These are phyloP conservation scores for Porpolomopsis calyptriformis DNA, from an alignment of 768 basidiomycete genomes.

Conservation along the genomic window DNA sequence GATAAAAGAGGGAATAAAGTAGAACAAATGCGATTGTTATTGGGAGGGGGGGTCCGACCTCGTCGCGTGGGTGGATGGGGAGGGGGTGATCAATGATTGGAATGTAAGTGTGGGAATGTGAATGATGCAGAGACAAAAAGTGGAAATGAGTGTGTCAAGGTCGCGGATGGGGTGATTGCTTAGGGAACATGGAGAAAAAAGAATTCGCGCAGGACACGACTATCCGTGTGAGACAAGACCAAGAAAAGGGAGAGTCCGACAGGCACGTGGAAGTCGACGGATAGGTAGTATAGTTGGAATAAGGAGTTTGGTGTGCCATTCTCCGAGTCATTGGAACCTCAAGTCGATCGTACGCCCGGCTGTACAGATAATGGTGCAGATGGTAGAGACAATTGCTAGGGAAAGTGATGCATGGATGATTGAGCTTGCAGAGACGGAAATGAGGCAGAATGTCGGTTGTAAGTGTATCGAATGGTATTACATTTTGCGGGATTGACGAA, in stretches of 20 bases:
- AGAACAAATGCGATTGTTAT: slow-evolving; percentile 42
- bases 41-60: slow-evolving; percentile 42
- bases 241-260: slow-evolving; percentile 22
- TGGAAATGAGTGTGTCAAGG: slow-evolving; percentile 32
- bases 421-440: slow-evolving; percentile 49
- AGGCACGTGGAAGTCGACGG: slow-evolving; percentile 28
- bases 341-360: slow-evolving; percentile 41
- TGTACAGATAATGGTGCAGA: slow-evolving; percentile 35
- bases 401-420: slow-evolving; percentile 58
- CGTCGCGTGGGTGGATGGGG: slow-evolving; percentile 38
- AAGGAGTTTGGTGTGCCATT: slow-evolving; percentile 15
- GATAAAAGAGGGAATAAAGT: slow-evolving; percentile 25
- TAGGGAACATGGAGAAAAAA: slow-evolving; percentile 27
- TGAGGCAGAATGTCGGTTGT: slow-evolving; percentile 49
- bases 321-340: slow-evolving; percentile 23
- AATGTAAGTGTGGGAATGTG: slow-evolving; percentile 24
- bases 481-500: slow-evolving; percentile 61
- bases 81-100: slow-evolving; percentile 46
- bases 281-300: slow-evolving; percentile 17
- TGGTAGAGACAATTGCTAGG: slow-evolving; percentile 52
- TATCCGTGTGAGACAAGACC: slow-evolving; percentile 19
- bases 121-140: slow-evolving; percentile 10
- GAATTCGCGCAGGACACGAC: slow-evolving; percentile 17
- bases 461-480: slow-evolving; percentile 69
- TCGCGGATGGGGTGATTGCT: slow-evolving; percentile 28